Percentiles rank a stretch among this genome's conserved stretches.
phyloP scores from a whole-genome alignment of 1,284 basidiomycete genomes.

The Moesziomyces aphidis region DNA sequence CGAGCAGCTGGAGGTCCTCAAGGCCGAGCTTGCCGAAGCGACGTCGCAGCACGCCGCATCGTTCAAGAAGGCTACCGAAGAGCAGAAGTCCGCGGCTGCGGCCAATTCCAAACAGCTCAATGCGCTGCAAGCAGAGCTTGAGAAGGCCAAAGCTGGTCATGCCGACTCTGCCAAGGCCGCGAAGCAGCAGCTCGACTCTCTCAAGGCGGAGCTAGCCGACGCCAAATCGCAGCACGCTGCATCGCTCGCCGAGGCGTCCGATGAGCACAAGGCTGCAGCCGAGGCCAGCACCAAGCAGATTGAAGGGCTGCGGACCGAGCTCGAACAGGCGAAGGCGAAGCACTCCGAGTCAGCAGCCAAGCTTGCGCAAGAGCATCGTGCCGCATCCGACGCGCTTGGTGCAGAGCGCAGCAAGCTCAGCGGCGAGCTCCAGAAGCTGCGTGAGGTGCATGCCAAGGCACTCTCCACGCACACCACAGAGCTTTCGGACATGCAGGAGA shows the following conservation, averaged over 20 bases:
- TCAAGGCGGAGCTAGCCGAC: no score
- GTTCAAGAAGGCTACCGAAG: no score
- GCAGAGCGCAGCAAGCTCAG: constrained; percentile 11
- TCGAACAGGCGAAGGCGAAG: background rate
- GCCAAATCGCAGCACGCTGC: constrained; percentile 2
- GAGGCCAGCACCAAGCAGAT: background rate
- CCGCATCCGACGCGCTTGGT: constrained; percentile 7
- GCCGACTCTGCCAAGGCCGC: no score
- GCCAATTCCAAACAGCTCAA: constrained; percentile 1
- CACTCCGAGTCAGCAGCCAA: background rate
- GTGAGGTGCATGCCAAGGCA: constrained; percentile 13
- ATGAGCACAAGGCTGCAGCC: background rate
- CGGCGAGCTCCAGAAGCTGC: constrained; percentile 17
- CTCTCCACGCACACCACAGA: constrained; percentile 16
- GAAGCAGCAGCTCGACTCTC: no score
- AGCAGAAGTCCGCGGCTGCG: background rate
- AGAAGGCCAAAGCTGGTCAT: constrained; percentile 7
- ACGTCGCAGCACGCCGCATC: background rate
- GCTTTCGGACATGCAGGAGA: constrained; percentile 7
- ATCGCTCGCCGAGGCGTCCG: constrained; percentile 1
- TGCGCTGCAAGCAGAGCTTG: constrained; percentile 6
- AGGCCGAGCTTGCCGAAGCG: background rate
- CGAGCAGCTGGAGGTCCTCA: constrained; percentile 5
- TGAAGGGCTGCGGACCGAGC: background rate
- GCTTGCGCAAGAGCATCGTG: constrained; percentile 9